Percentiles rank a stretch among this genome's conserved stretches.
Evolutionary conservation across 2,329 filamentous ascomycete species (phyloP).

Genomic region (Stagonosporopsis cucurbitacearum): DNA sequence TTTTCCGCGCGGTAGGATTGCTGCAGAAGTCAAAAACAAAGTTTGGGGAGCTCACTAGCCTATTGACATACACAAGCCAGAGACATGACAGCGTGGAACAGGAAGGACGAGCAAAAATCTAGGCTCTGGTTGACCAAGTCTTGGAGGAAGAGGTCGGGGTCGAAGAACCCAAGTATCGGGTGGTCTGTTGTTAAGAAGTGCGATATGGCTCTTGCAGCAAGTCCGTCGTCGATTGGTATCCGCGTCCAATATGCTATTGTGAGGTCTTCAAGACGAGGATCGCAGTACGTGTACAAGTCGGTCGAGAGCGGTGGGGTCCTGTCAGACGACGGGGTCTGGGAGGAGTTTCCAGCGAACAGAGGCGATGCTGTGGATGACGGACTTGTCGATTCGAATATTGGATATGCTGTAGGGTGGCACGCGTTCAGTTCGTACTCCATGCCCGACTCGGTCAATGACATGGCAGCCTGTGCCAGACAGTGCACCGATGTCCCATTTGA

Average conservation of each 20-base stretch:
- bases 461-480: background rate
- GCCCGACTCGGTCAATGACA: constrained; percentile 4
- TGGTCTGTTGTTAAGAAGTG: constrained; percentile 7
- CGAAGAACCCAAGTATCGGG: constrained; percentile 16
- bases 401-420: constrained; percentile 9
- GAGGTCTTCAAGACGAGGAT: constrained; percentile 10
- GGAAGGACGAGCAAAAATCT: constrained; percentile 17
- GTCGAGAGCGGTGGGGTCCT: background rate
- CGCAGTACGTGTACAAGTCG: constrained; percentile 2
- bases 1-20: constrained; percentile 12
- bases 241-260: constrained; percentile 13
- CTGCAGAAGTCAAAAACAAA: constrained; percentile 6
- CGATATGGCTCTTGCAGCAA: constrained; percentile 13
- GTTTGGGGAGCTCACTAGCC: background rate
- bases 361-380: background rate
- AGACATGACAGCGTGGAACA: constrained; percentile 17
- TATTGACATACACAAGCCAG: constrained; percentile 17
- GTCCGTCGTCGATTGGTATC: constrained; percentile 9
- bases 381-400: background rate
- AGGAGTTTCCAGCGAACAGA: background rate
- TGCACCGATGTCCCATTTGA: background rate
- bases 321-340: background rate
- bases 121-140: constrained; percentile 9
- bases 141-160: constrained; percentile 10
- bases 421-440: constrained; percentile 10